Evolutionary conservation across 2,329 filamentous ascomycete genomes (phyloP), one percentile per base, ranked within the genome.

Genomic region (Geosmithia putterillii): DNA sequence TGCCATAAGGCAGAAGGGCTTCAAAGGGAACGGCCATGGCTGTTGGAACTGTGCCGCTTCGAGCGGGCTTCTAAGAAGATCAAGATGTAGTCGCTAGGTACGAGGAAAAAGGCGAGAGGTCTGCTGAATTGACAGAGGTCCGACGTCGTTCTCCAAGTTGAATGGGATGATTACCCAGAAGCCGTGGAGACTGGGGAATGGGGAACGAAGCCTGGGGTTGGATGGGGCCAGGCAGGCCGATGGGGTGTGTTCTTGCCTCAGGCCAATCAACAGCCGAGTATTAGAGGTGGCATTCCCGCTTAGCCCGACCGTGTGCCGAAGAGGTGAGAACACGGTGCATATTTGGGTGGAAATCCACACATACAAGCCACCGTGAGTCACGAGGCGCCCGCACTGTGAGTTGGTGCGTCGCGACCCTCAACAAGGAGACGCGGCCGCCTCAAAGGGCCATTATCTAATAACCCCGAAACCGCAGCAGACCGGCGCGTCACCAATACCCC

Each of bases 21-120:
- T 81, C 77, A 63, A 80, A 81, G 40, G 77, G 77, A 50, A 81
- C 63, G 46, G 73, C 73, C 77, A 81, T 81, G 47, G 44, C 53
- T 54, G 51, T 40, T 45, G 5, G 28, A 32, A 32, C 10, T 32
- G 28, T 32, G 28, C 28, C 28, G 10, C 28, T 32, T 32, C 28
- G 28, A 32, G 28, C 28, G 10, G 28, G 15, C 28, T 32, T 32
- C 15, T 3, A 12, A 4, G 10, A 14, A 12, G 10, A 32, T 32
- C 15, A 14, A 12, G 5, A 4, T 9, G 28, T 32, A 32, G n/a
- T n/a, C n/a, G n/a, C n/a, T n/a, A n/a, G n/a, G n/a, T 7, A 32
- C 10, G 23, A 32, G 15, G 10, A 32, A 14, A 32, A 14, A 4
- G 15, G 15, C 3, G 5, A 14, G 10, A 32, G 10, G 28, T 32